phyloP scores from a whole-genome alignment of 1,139 yeast species.

The Saccharomyces hybrid region DNA sequence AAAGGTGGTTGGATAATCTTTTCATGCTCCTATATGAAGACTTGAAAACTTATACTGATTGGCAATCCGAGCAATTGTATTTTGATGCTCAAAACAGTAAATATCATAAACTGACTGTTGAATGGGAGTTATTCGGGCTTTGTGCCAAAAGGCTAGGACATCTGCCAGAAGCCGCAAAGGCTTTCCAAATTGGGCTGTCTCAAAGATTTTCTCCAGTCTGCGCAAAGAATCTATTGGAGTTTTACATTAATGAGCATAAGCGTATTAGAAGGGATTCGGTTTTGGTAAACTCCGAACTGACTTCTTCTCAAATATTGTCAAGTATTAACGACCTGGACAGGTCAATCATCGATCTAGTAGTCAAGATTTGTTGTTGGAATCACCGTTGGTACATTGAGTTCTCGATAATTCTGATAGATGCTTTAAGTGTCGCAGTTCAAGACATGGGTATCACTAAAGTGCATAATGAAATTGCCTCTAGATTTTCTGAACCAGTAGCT shows the following conservation, averaged over 20 bases:
- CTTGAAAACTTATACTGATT: constrained; percentile 79
- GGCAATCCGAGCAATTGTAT: constrained; percentile 89
- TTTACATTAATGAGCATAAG: constrained; percentile 41
- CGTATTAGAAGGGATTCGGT: constrained; percentile 22
- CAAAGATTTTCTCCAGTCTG: constrained; percentile 77
- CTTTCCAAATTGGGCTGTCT: constrained; percentile 65
- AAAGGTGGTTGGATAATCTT: constrained; percentile 91
- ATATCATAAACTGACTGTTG: constrained; percentile 72
- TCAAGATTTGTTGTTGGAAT: constrained; percentile 83
- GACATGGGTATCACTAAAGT: constrained; percentile 75
- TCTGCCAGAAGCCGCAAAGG: constrained; percentile 74
- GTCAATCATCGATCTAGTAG: constrained; percentile 59
- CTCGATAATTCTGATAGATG: constrained; percentile 54
- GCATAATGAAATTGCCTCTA: constrained; percentile 66
- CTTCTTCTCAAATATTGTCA: constrained; percentile 33
- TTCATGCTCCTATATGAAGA: constrained; percentile 91
- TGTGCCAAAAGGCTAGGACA: constrained; percentile 81
- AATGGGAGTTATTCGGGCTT: constrained; percentile 90
- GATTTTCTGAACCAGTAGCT: constrained; percentile 43
- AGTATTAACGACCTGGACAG: constrained; percentile 49
- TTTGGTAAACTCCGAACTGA: constrained; percentile 19
- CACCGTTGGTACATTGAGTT: constrained; percentile 96
- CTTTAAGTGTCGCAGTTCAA: constrained; percentile 54
- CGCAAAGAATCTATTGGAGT: constrained; percentile 64
- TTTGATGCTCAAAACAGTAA: constrained; percentile 76